phyloP scores from a whole-genome alignment of 2,329 filamentous ascomycete genomes.

The Aspergillus jensenii region DNA sequence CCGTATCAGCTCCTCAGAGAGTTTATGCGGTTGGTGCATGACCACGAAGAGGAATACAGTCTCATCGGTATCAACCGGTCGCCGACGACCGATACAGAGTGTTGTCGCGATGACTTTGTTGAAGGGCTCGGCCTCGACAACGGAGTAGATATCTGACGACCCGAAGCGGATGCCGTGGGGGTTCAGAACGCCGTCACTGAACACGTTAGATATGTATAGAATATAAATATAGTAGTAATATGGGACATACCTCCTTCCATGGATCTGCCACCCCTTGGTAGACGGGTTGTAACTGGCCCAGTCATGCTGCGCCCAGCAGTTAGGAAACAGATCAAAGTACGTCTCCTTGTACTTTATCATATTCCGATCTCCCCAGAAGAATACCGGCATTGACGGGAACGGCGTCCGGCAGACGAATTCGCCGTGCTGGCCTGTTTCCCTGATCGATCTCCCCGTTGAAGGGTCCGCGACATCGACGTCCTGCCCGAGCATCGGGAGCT shows the following conservation, averaged over 20 bases:
- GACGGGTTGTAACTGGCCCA: conserved; percentile 70
- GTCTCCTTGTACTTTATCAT: not conserved
- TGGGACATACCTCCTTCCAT: conserved; percentile 29
- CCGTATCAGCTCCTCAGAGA: conserved; percentile 56
- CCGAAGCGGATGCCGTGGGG: conserved; percentile 78
- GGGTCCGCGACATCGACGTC: conserved; percentile 46
- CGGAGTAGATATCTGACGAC: conserved; percentile 74
- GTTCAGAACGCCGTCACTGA: conserved; percentile 71
- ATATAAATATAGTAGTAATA: no score
- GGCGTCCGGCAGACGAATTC: not conserved
- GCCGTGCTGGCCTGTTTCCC: not conserved
- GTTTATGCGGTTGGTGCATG: conserved; percentile 58
- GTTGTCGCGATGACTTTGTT: conserved; percentile 60
- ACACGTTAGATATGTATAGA: not conserved
- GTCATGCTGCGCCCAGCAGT: conserved; percentile 68
- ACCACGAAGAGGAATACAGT: conserved; percentile 60
- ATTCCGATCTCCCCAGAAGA: not conserved
- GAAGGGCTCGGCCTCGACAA: conserved; percentile 58
- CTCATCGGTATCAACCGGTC: conserved; percentile 60
- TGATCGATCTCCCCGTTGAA: not conserved
- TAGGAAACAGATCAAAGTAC: conserved; percentile 7
- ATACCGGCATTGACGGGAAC: not conserved
- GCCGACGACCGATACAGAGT: conserved; percentile 74
- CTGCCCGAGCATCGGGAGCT: conserved; percentile 54
- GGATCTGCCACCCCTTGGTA: conserved; percentile 54